Base-by-base conservation (phyloP, 768 basidiomycete genomes). In the Botryobasidium botryosum region DNA sequence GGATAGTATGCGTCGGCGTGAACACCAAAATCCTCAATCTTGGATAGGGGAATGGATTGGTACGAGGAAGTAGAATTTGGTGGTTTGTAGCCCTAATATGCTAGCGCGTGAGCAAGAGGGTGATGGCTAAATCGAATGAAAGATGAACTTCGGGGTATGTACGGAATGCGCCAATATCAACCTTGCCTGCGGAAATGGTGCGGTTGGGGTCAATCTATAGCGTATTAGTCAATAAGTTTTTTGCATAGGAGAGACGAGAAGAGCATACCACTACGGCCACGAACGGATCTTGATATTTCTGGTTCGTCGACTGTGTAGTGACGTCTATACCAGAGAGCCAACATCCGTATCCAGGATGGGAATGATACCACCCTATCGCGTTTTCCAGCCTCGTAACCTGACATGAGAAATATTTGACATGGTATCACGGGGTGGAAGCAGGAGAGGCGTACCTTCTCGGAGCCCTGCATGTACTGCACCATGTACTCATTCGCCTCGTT, bases 281-380 rank as follows among this genome's bases (percentile, higher is more conserved):
- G 58, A 96, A 99, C 2, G 92, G 92, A 61, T 99, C 92, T 60
- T 84, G 82, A 65, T 75, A 90, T 56, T 79, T 80, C 56, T 99
- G 92, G 59, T 96, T 91, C 55, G 76, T 88, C 65, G 84, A 72
- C 57, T 99, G 94, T 0, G 94, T 99, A 58, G 82, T 85, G 47
- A 97, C 94, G 56, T 99, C 94, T 63, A 99, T 97, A 21, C 94
- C 94, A 10, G 91, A 96, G 6, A 99, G 65, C 94, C 94, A 99
- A 61, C 94, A 99, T 15, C 94, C 94, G 58, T 97, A 99, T 12
- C 94, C 94, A 4, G 94, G 94, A 65, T 99, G 94, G 13, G 88
- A 92, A 60, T 94, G 88, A 59, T 94, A 94, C 88, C 88, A 92
- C n/a, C 88, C 88, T 52, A 91, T 83, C 5, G 77, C 79, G 57